phyloP scores from a whole-genome alignment of 495 filamentous ascomycete genomes.

The Polyplosphaeria fusca region DNA sequence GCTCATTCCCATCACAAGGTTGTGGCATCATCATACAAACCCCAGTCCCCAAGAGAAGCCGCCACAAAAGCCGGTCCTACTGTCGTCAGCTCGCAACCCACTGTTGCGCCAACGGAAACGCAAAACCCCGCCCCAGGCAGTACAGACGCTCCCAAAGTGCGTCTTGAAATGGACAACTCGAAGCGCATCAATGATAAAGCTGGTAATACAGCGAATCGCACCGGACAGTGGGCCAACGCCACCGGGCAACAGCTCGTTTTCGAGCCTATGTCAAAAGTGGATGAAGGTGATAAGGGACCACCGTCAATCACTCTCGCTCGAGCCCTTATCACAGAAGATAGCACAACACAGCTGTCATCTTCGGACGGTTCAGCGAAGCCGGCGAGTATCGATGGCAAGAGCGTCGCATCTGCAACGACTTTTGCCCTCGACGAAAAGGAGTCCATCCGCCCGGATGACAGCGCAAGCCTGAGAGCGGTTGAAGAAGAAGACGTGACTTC shows the following conservation, averaged over 20 bases:
- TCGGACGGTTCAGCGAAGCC: slow-evolving; percentile 70
- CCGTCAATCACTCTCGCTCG: slow-evolving; percentile 25
- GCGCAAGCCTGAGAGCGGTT: slow-evolving; percentile 82
- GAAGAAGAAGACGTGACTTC: slow-evolving; percentile 87
- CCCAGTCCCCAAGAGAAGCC: slow-evolving; percentile 14
- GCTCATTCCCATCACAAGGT: slow-evolving; percentile 44
- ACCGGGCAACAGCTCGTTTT: slow-evolving; percentile 16
- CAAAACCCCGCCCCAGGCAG: neutral
- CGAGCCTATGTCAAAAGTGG: slow-evolving; percentile 24
- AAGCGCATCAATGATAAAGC: slow-evolving; percentile 12
- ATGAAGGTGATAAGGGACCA: slow-evolving; percentile 17
- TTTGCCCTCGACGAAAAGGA: slow-evolving; percentile 95
- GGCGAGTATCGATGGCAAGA: slow-evolving; percentile 85
- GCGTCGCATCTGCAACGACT: slow-evolving; percentile 83
- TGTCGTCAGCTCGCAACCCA: slow-evolving; percentile 6
- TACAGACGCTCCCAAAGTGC: slow-evolving; percentile 14
- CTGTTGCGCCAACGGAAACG: slow-evolving; percentile 4
- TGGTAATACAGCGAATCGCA: slow-evolving; percentile 21
- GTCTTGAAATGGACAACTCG: slow-evolving; percentile 3
- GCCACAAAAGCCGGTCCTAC: slow-evolving; percentile 4
- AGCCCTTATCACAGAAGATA: slow-evolving; percentile 36
- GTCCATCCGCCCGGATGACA: slow-evolving; percentile 87
- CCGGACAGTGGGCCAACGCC: slow-evolving; percentile 27
- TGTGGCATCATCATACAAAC: slow-evolving; percentile 48
- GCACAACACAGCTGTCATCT: slow-evolving; percentile 61